phyloP scores from a whole-genome alignment of 192 early-diverging fungal genomes.

The Rhizoclosmatium globosum region DNA sequence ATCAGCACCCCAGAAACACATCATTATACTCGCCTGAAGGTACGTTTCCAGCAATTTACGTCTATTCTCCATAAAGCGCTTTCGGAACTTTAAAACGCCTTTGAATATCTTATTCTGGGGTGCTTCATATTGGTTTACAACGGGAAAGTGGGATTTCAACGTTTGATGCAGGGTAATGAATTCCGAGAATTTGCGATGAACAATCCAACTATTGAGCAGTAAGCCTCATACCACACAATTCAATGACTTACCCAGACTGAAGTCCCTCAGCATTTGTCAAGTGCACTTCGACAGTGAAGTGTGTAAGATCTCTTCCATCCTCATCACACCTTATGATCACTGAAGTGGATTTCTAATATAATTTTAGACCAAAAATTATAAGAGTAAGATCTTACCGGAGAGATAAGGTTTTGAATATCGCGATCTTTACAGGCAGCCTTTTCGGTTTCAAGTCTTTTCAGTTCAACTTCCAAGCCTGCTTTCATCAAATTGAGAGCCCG shows the following conservation, averaged over 20 bases:
- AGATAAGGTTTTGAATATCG: conserved; percentile 43
- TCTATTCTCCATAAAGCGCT: conserved; percentile 74
- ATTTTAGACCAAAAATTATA: conserved; percentile 12
- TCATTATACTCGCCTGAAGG: conserved; percentile 53
- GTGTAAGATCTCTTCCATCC: conserved; percentile 35
- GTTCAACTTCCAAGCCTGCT: conserved; percentile 29
- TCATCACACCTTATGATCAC: conserved; percentile 30
- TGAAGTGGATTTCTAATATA: conserved; percentile 29
- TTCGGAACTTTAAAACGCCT: conserved; percentile 68
- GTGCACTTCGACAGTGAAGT: conserved; percentile 44
- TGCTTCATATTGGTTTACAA: conserved; percentile 73
- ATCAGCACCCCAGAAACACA: neutral
- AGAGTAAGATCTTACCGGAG: conserved; percentile 40
- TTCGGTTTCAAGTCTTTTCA: conserved; percentile 38
- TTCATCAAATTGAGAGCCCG: conserved; percentile 43
- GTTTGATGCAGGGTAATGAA: conserved; percentile 82
- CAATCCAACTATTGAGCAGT: conserved; percentile 37
- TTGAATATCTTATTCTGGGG: conserved; percentile 72
- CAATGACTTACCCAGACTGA: conserved; percentile 20
- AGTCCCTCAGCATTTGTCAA: conserved; percentile 17
- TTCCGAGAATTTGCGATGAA: conserved; percentile 79
- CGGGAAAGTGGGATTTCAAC: conserved; percentile 63
- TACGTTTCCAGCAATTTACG: conserved; percentile 75
- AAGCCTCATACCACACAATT: neutral
- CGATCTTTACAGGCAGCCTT: conserved; percentile 34